Base-by-base conservation (phyloP, 2,329 filamentous ascomycete genomes). In the Stachybotrys chlorohalonatus region DNA sequence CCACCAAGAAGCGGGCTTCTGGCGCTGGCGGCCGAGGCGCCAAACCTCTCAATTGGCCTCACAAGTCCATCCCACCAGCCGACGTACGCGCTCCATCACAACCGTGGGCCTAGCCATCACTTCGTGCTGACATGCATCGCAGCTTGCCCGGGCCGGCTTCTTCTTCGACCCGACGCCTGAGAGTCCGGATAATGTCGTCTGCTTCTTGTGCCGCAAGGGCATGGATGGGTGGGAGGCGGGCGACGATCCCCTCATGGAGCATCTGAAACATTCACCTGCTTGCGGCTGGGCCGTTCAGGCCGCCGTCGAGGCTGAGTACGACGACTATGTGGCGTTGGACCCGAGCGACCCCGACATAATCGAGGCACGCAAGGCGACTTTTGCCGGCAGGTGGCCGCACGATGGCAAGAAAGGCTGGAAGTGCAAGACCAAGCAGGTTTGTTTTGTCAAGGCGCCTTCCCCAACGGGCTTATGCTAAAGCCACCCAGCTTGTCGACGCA, bases 81-180 rank as follows among this genome's bases (percentile, higher is more conserved):
- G 70, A 67, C 54, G 65, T 69, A 64, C 54, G 64, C 53, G 9
- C 7, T 47, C 46, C 9, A 11, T 16, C 9, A n/a, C 11, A 16
- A 4, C n/a, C 15, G 46, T 13, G 8, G 36, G 2, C 36, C 36
- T 5, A 42, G 13, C 36, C 16, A n/a, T n/a, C 30, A 31, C 49
- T 51, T 17, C 9, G 47, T 56, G 54, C 60, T 68, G 53, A 72
- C 61, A 6, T 36, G 6, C 31, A 47, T 51, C 51, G 49, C 66
- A 96, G 88, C 85, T 99, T 63, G 93, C 94, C 5, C 84, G 83
- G 65, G 93, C 94, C 55, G 94, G 94, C 45, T 96, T 99, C 74
- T 94, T 87, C 73, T 97, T 90, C 73, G 82, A 85, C 57, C 93
- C 94, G 2, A 83, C 82, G 13, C 77, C 82, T 52, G 80, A 83